Evolutionary conservation across 2,329 filamentous ascomycete species (phyloP).

Genomic region (Cladosporium sp.): DNA sequence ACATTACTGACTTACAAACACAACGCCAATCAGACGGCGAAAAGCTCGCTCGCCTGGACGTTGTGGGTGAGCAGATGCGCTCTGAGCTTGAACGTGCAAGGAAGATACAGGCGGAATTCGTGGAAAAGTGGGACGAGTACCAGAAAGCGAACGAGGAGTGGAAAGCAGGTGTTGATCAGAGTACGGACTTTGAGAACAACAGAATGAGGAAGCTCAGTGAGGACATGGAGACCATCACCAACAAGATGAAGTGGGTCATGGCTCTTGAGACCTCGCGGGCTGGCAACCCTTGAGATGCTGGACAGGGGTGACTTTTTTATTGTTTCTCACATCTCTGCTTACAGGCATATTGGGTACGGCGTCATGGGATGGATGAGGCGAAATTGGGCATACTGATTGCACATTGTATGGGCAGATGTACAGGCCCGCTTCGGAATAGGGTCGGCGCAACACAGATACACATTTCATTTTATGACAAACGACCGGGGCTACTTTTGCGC

Average conservation of each 20-base stretch:
- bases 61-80: constrained; percentile 70
- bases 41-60: constrained; percentile 60
- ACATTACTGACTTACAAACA: constrained; percentile 53
- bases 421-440: neutral
- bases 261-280: constrained; percentile 7
- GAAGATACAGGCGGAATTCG: constrained; percentile 60
- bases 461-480: neutral
- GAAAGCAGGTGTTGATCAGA: constrained; percentile 56
- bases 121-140: constrained; percentile 59
- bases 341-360: neutral
- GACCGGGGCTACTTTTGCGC: neutral
- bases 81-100: constrained; percentile 59
- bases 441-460: neutral
- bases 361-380: neutral
- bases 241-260: constrained; percentile 70
- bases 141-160: constrained; percentile 60
- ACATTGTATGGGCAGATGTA: neutral
- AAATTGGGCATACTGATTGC: neutral
- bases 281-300: constrained; percentile 10
- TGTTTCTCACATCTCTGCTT: neutral
- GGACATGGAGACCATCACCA: constrained; percentile 57
- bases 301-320: constrained; percentile 4
- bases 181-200: constrained; percentile 53
- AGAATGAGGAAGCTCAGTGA: constrained; percentile 55
- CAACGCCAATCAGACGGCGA: constrained; percentile 58